These are phyloP conservation scores for Nakazawaea siamensis DNA, from an alignment of 805 yeast genomes.

Conservation along the genomic window DNA sequence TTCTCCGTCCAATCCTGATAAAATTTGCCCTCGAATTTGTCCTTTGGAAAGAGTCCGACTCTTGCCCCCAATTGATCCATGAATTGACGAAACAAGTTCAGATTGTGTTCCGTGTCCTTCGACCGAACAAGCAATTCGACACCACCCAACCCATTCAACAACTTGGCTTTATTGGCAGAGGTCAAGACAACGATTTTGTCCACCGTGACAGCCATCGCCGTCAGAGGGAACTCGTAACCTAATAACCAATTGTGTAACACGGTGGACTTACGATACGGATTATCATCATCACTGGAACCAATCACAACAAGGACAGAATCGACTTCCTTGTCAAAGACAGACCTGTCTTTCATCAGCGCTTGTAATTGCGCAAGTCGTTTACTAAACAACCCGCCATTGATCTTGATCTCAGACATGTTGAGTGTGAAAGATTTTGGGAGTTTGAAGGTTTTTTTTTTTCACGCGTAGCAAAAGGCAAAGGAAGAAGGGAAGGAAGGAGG, in stretches of 20 bases:
- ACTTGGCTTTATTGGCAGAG: constrained; percentile 77
- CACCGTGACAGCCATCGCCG: constrained; percentile 58
- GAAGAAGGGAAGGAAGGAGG: too few species aligned
- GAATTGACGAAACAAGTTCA: constrained; percentile 53
- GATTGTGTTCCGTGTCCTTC: constrained; percentile 75
- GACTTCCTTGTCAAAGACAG: constrained; percentile 29
- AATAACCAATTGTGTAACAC: constrained; percentile 85
- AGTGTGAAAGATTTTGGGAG: not conserved
- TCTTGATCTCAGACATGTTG: constrained; percentile 49
- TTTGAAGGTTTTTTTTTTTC: not conserved
- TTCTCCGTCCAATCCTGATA: constrained; percentile 66
- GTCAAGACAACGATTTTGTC: constrained; percentile 62
- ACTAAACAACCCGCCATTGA: constrained; percentile 45
- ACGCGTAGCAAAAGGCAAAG: too few species aligned
- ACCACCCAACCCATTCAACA: constrained; percentile 48
- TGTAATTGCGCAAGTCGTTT: constrained; percentile 40
- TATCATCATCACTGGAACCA: constrained; percentile 82
- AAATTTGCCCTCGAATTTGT: constrained; percentile 75
- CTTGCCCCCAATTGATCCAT: constrained; percentile 35
- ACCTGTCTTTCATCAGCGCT: constrained; percentile 21
- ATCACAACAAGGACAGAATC: constrained; percentile 56
- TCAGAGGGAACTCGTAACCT: constrained; percentile 95
- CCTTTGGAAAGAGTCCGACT: constrained; percentile 69
- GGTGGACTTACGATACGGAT: constrained; percentile 84
- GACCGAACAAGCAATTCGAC: constrained; percentile 59